These are phyloP conservation scores for Monosporascus sp. DNA, from an alignment of 2,329 filamentous ascomycete species.

Conservation along the genomic window DNA sequence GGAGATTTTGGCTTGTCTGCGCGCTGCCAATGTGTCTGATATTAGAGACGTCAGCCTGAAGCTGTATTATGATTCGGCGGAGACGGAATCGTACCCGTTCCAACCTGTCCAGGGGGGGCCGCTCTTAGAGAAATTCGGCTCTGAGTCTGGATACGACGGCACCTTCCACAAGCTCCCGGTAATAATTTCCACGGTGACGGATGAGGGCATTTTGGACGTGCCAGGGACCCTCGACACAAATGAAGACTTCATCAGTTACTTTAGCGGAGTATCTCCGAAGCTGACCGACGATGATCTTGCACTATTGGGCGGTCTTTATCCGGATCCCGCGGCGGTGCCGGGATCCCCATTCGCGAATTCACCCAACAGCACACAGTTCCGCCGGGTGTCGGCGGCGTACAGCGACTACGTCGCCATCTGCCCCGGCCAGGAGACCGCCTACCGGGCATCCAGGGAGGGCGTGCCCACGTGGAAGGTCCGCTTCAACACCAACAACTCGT, in stretches of 20 bases:
- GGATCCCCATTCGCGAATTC: slow-evolving; percentile 31
- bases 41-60: slow-evolving; percentile 35
- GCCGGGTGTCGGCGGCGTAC: slow-evolving; percentile 38
- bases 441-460: slow-evolving; percentile 27
- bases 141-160: slow-evolving; percentile 31
- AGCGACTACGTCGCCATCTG: slow-evolving; percentile 41
- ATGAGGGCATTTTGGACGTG: slow-evolving; percentile 31
- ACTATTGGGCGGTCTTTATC: slow-evolving; percentile 26
- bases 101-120: slow-evolving; percentile 41
- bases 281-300: slow-evolving; percentile 25
- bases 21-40: slow-evolving; percentile 27
- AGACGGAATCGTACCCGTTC: slow-evolving; percentile 42
- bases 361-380: slow-evolving; percentile 38
- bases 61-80: slow-evolving; percentile 32
- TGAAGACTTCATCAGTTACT: slow-evolving; percentile 30
- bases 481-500: slow-evolving; percentile 32
- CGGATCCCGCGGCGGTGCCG: slow-evolving; percentile 27
- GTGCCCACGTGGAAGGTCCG: slow-evolving; percentile 33
- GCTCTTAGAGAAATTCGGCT: slow-evolving; percentile 41
- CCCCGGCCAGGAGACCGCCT: slow-evolving; percentile 38
- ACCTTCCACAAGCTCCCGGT: slow-evolving; percentile 32
- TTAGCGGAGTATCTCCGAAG: slow-evolving; percentile 28
- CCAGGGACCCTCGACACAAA: slow-evolving; percentile 30
- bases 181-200: slow-evolving; percentile 31
- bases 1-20: slow-evolving; percentile 33